Evolutionary conservation across 2,329 filamentous ascomycete genomes (phyloP).

Genomic region (Cladosporium sp.): DNA sequence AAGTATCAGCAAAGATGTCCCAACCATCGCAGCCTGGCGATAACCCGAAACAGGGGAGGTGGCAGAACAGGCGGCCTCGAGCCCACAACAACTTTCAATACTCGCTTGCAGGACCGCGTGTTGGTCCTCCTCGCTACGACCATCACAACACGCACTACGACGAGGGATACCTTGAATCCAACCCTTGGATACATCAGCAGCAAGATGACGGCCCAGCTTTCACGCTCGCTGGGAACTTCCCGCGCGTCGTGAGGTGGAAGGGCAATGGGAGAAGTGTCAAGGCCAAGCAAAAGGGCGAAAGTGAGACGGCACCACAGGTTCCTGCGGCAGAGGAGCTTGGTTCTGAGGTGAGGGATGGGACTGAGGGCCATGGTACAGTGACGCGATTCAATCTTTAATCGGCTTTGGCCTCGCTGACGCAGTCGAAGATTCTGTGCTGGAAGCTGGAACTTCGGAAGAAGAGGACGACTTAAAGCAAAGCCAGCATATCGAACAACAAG

Average conservation of each 20-base stretch:
- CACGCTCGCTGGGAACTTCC: conserved; percentile 23
- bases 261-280: conserved; percentile 13
- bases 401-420: neutral
- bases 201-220: conserved; percentile 20
- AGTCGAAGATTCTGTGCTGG: conserved; percentile 1
- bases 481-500: neutral
- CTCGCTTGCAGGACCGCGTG: conserved; percentile 5
- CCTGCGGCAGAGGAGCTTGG: conserved; percentile 7
- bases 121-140: conserved; percentile 1
- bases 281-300: conserved; percentile 20
- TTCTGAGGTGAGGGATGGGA: neutral
- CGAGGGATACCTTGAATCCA: conserved; percentile 23
- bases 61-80: neutral
- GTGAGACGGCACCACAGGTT: conserved; percentile 25
- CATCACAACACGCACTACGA: conserved; percentile 25
- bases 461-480: conserved; percentile 2
- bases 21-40: neutral
- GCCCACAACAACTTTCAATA: conserved; percentile 9
- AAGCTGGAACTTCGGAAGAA: conserved; percentile 11
- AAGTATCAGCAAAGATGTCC: neutral
- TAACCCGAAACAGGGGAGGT: too few relatives aligned
- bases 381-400: neutral
- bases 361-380: neutral
- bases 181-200: conserved; percentile 23
- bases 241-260: conserved; percentile 21